Evolutionary conservation across 2,329 filamentous ascomycete genomes (phyloP).

Genomic region (Aureobasidium sp.): DNA sequence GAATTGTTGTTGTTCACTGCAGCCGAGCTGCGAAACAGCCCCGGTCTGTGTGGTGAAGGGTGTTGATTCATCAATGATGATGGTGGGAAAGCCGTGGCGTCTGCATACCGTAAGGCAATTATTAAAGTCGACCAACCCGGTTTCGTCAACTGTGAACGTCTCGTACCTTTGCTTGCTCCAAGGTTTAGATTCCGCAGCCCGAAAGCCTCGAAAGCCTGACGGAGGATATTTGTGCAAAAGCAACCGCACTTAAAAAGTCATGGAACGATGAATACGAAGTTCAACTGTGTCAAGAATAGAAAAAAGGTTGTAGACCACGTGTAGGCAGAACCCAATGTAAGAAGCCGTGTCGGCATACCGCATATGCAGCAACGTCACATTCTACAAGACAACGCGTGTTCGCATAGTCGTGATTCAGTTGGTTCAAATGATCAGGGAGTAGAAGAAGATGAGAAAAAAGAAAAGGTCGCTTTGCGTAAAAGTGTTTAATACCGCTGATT

Average conservation of each 20-base stretch:
- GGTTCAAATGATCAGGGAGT: no score
- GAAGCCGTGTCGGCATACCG: neutral
- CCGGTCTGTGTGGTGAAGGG: no score
- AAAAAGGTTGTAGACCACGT: no score
- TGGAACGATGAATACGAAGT: neutral
- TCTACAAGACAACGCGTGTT: neutral
- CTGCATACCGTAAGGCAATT: neutral
- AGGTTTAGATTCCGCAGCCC: neutral
- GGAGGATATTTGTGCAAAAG: neutral
- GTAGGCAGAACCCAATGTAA: neutral
- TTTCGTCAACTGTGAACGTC: no score
- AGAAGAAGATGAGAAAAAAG: neutral
- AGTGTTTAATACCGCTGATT: neutral
- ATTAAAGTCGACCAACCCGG: no score
- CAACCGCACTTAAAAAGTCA: neutral
- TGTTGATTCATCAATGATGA: no score
- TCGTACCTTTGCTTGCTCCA: neutral
- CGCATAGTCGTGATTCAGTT: neutral
- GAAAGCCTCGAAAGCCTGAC: neutral
- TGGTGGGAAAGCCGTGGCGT: no score
- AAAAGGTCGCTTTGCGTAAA: neutral
- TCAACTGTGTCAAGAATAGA: neutral
- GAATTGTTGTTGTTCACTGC: neutral
- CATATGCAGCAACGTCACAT: neutral
- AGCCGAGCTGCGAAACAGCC: no score